Evolutionary conservation across 768 basidiomycete species (phyloP).

Genomic region (Serendipita sp.): DNA sequence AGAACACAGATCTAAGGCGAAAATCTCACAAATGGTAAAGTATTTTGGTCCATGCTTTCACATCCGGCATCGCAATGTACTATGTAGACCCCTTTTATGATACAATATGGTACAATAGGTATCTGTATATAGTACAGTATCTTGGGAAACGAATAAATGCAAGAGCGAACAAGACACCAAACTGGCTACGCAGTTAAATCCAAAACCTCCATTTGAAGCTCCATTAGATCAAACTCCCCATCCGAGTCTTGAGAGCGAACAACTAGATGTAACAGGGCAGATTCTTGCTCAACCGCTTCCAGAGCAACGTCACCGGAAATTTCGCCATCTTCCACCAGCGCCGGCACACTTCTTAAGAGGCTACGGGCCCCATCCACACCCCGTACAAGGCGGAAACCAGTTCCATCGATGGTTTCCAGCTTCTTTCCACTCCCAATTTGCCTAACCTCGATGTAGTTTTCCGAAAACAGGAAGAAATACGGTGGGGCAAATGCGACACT

Average conservation of each 20-base stretch:
- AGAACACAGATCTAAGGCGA: not conserved
- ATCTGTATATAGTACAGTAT: not conserved
- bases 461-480: not conserved
- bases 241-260: not conserved
- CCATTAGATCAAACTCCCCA: not conserved
- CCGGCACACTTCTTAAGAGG: not conserved
- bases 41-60: not conserved
- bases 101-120: not conserved
- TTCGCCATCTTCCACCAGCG: not conserved
- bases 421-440: not conserved
- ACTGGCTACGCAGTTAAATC: not conserved
- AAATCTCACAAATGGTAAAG: not conserved
- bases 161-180: not conserved
- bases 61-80: not conserved
- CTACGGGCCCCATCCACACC: not conserved
- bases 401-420: constrained; percentile 1
- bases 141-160: not conserved
- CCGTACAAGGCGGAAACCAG: not conserved
- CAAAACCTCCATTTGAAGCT: constrained; percentile 6
- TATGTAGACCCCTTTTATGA: not conserved
- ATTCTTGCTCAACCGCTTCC: not conserved
- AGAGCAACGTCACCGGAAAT: not conserved
- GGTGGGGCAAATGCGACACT: constrained; percentile 2
- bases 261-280: not conserved
- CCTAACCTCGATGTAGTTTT: not conserved